Evolutionary conservation across 2,329 filamentous ascomycete species (phyloP).

Genomic region (Madurella mycetomatis): DNA sequence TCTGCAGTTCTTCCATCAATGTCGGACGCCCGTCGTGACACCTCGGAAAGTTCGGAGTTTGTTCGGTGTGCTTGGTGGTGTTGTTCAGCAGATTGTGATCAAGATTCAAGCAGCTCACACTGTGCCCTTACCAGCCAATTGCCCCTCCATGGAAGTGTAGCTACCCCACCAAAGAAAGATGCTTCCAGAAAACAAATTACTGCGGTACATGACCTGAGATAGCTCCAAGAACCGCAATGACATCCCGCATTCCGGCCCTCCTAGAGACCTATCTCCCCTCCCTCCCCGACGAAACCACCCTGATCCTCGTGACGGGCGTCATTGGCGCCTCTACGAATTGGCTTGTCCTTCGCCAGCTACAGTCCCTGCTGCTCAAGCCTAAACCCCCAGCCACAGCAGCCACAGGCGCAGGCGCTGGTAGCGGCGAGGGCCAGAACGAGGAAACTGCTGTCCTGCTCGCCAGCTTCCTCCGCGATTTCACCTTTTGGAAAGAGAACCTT

Average conservation of each 20-base stretch:
- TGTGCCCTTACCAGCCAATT: too few relatives aligned
- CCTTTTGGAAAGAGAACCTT: slow-evolving; percentile 72
- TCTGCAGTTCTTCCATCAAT: too few relatives aligned
- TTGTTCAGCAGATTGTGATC: too few relatives aligned
- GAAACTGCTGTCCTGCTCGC: slow-evolving; percentile 62
- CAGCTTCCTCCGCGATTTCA: slow-evolving; percentile 73
- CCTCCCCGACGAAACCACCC: slow-evolving; percentile 53
- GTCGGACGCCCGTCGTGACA: too few relatives aligned
- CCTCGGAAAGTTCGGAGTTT: too few relatives aligned
- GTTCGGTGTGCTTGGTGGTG: too few relatives aligned
- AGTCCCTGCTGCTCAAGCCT: slow-evolving; percentile 40
- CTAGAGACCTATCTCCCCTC: slow-evolving; percentile 61
- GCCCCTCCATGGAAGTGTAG: too few relatives aligned
- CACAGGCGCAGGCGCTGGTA: slow-evolving; percentile 21
- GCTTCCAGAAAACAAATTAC: not conserved
- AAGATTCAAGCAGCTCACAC: too few relatives aligned
- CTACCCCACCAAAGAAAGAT: slow-evolving; percentile 1
- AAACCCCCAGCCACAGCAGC: not conserved
- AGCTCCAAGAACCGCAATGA: slow-evolving; percentile 33
- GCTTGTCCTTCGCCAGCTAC: slow-evolving; percentile 56
- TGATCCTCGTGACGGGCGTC: slow-evolving; percentile 65
- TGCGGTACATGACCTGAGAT: not conserved
- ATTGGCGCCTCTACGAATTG: slow-evolving; percentile 62
- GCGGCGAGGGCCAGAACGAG: slow-evolving; percentile 14
- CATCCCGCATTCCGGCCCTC: slow-evolving; percentile 54